These are phyloP conservation scores for Leccinum proximum DNA, from an alignment of 1,284 basidiomycete genomes.

Conservation along the genomic window DNA sequence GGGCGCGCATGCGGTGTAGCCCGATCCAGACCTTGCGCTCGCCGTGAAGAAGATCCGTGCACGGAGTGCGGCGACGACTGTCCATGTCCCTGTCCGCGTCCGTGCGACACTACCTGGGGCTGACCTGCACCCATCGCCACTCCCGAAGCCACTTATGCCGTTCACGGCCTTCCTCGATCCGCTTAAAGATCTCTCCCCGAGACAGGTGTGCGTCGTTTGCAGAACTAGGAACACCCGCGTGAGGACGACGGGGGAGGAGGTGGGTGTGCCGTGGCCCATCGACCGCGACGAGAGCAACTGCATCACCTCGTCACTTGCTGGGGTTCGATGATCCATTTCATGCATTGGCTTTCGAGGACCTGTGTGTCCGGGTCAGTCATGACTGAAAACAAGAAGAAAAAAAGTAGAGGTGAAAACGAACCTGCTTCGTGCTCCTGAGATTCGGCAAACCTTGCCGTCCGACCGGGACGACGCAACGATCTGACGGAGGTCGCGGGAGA, in stretches of 20 bases:
- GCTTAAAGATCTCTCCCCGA: slow-evolving; percentile 73
- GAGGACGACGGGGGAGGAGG: slow-evolving; percentile 7
- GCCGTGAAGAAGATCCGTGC: neutral
- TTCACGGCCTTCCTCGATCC: slow-evolving; percentile 95
- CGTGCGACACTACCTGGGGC: slow-evolving; percentile 12
- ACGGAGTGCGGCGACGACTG: neutral
- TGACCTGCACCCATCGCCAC: slow-evolving; percentile 86
- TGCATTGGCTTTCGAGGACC: neutral
- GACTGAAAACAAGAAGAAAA: neutral
- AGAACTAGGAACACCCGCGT: neutral
- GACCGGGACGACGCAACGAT: slow-evolving; percentile 85
- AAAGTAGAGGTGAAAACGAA: neutral
- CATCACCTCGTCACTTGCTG: neutral
- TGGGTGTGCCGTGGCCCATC: neutral
- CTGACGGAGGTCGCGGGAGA: slow-evolving; percentile 68
- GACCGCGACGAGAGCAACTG: neutral
- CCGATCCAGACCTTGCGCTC: neutral
- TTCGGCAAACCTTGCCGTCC: slow-evolving; percentile 47
- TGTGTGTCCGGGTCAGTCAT: neutral
- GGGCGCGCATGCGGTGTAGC: neutral
- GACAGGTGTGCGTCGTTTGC: slow-evolving; percentile 38
- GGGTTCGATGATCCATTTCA: neutral
- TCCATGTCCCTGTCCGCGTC: slow-evolving; percentile 5
- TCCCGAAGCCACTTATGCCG: slow-evolving; percentile 93
- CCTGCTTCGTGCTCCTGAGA: slow-evolving; percentile 1